These are phyloP conservation scores for Carex kokanica DNA, from an alignment of 176 grass and related monocot genomes.

Conservation along the genomic window DNA sequence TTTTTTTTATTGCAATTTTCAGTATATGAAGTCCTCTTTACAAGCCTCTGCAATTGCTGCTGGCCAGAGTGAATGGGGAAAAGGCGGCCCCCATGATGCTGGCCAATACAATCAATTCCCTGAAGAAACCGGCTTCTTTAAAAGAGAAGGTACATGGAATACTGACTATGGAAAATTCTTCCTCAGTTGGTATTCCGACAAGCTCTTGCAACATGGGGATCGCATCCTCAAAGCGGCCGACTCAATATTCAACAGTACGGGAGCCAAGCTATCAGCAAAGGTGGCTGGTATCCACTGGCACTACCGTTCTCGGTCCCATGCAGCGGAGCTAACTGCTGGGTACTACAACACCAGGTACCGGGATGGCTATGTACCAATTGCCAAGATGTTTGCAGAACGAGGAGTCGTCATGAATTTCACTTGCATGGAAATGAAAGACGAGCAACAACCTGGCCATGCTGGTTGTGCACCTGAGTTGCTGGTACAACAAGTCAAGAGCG, in stretches of 20 bases:
- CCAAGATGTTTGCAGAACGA: slow-evolving; percentile 49
- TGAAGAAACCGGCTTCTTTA: slow-evolving; percentile 94
- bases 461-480: slow-evolving; percentile 64
- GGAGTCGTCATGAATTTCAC: slow-evolving; percentile 91
- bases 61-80: slow-evolving; percentile 66
- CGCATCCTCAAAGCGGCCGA: slow-evolving; percentile 67
- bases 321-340: slow-evolving; percentile 88
- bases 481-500: slow-evolving; percentile 60
- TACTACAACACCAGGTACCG: slow-evolving; percentile 80
- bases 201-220: slow-evolving; percentile 83
- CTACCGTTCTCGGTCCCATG: slow-evolving; percentile 77
- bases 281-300: slow-evolving; percentile 99
- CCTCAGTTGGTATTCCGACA: slow-evolving; percentile 78
- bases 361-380: slow-evolving; percentile 73
- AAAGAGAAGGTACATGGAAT: slow-evolving; percentile 82
- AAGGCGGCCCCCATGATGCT: slow-evolving; percentile 69
- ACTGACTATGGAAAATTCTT: slow-evolving; percentile 90
- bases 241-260: slow-evolving; percentile 63
- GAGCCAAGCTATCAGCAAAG: slow-evolving; percentile 67
- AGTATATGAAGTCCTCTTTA: slow-evolving; percentile 89
- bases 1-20: slow-evolving; percentile 6
- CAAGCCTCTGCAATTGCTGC: slow-evolving; percentile 46
- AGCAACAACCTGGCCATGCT: slow-evolving; percentile 78
- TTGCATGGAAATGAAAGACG: slow-evolving; percentile 97
- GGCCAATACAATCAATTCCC: slow-evolving; percentile 96